Evolutionary conservation across 306 rosid species (phyloP).

Genomic region (Vicia faba): DNA sequence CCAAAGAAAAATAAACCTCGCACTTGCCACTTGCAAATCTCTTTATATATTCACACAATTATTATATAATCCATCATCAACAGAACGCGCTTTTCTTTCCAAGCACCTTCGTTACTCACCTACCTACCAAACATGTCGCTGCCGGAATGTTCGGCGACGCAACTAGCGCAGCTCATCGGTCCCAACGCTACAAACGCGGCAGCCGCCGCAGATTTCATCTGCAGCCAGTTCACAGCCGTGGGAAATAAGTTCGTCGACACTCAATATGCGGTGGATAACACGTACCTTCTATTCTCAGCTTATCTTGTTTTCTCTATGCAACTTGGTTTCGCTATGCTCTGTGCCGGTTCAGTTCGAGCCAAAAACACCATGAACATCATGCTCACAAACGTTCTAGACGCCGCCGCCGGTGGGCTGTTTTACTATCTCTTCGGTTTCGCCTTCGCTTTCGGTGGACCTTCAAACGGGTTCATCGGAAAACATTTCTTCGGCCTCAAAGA

Average conservation of each 20-base stretch:
- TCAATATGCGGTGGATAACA: constrained; percentile 58
- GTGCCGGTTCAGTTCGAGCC: constrained; percentile 98
- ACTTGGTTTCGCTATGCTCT: constrained; percentile 96
- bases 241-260: constrained; percentile 50
- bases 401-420: constrained; percentile 84
- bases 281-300: constrained; percentile 88
- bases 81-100: constrained; percentile 1
- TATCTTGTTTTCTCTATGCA: constrained; percentile 99
- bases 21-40: background rate
- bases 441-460: constrained; percentile 77
- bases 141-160: constrained; percentile 39
- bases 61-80: background rate
- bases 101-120: background rate
- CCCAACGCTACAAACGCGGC: constrained; percentile 57
- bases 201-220: constrained; percentile 67
- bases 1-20: background rate
- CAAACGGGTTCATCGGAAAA: constrained; percentile 81
- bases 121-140: constrained; percentile 35
- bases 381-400: constrained; percentile 96
- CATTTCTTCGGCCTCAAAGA: constrained; percentile 72
- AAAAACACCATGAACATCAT: constrained; percentile 99
- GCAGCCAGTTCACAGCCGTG: constrained; percentile 50
- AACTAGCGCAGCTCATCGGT: constrained; percentile 55
- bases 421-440: constrained; percentile 96
- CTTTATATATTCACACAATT: background rate